A percentile compares a stretch with the other conserved stretches of the same genome.
Evolutionary conservation across 345 rosid species (phyloP).

Genomic region (Arabis alpina): DNA sequence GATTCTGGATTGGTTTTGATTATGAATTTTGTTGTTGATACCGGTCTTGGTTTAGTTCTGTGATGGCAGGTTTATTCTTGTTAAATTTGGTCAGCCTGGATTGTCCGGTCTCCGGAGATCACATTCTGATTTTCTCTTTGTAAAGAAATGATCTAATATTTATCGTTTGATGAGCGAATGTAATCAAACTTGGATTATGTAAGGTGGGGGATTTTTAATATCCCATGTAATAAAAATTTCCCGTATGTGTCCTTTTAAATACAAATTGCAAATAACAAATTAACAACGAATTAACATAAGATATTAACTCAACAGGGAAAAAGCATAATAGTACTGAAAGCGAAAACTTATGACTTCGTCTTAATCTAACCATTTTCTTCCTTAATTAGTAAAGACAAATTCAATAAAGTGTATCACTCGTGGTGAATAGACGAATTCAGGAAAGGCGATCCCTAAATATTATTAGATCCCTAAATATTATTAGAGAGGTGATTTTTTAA

Average conservation of each 20-base stretch:
- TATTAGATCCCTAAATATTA: too few species aligned
- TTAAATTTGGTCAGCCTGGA: constrained; percentile 53
- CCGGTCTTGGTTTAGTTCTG: constrained; percentile 47
- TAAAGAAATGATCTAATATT: constrained; percentile 25
- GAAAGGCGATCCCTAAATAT: too few species aligned
- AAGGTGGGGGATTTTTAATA: not conserved
- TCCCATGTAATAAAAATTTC: not conserved
- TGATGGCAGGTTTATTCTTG: constrained; percentile 62
- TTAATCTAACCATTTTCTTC: too few species aligned
- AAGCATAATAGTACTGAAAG: too few species aligned
- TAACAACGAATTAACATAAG: not conserved
- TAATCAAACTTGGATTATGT: not conserved
- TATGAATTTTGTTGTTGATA: constrained; percentile 15
- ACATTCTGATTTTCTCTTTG: constrained; percentile 32
- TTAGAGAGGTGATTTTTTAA: too few species aligned
- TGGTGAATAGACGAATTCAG: too few species aligned
- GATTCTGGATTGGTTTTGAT: constrained; percentile 25
- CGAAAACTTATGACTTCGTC: too few species aligned
- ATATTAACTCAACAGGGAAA: too few species aligned
- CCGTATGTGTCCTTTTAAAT: not conserved
- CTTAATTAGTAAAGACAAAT: too few species aligned
- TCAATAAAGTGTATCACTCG: too few species aligned
- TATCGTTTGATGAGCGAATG: not conserved
- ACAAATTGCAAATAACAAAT: not conserved
- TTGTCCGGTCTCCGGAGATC: constrained; percentile 40